Percentiles rank a stretch among this genome's conserved stretches.
Evolutionary conservation across 1,284 basidiomycete genomes (phyloP).

Genomic region (Puccinia hordei): DNA sequence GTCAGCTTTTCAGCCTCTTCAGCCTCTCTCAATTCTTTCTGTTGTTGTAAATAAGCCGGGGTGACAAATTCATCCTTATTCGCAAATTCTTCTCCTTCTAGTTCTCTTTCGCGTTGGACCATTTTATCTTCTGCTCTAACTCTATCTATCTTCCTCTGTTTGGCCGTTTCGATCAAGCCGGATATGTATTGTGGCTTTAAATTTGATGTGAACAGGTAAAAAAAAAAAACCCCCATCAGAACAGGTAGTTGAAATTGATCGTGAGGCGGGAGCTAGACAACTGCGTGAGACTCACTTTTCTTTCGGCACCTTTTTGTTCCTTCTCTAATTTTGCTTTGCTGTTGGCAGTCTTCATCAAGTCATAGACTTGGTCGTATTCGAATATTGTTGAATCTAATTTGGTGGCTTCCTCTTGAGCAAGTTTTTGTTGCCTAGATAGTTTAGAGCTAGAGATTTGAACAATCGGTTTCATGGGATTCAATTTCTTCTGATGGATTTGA

Average conservation of each 20-base stretch:
- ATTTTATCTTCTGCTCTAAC: constrained; percentile 97
- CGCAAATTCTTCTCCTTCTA: constrained; percentile 88
- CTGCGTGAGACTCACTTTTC: constrained; percentile 65
- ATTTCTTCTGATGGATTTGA: background rate
- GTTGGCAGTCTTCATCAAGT: constrained; percentile 88
- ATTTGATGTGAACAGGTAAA: background rate
- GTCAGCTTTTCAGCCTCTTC: constrained; percentile 81
- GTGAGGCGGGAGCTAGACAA: background rate
- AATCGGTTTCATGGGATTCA: background rate
- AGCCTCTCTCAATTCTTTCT: constrained; percentile 83
- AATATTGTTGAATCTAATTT: constrained; percentile 80
- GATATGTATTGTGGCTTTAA: constrained; percentile 88
- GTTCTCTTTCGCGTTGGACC: constrained; percentile 87
- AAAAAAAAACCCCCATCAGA: background rate
- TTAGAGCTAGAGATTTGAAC: constrained; percentile 12
- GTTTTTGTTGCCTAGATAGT: constrained; percentile 43
- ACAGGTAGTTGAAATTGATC: background rate
- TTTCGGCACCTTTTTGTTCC: constrained; percentile 70
- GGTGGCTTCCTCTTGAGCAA: constrained; percentile 65
- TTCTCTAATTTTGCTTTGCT: constrained; percentile 72
- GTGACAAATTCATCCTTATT: constrained; percentile 98
- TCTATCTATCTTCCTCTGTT: constrained; percentile 81
- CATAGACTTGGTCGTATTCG: constrained; percentile 95
- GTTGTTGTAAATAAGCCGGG: constrained; percentile 93
- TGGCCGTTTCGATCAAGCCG: constrained; percentile 77